Evolutionary conservation across 2,329 filamentous ascomycete genomes (phyloP), one percentile per base, ranked within the genome.

Genomic region (Aaosphaeria arxii): DNA sequence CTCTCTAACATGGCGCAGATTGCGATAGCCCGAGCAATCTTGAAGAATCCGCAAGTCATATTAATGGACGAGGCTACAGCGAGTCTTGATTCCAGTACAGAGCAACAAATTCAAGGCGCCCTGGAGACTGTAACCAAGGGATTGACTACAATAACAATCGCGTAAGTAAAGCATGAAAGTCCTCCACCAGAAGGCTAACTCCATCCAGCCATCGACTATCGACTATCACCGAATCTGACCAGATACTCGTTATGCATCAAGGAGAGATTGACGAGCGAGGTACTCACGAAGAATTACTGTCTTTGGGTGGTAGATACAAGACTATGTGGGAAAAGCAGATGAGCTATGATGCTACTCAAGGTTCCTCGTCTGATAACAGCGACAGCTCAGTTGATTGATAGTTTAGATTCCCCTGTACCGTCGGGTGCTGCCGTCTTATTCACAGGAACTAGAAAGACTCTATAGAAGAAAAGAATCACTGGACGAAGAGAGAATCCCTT

Each of bases 51-150:
- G 1, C 85, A 86, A 44, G 91, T 96, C 62, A 95, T 96, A 64
- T 87, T 96, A 73, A 77, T 96, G 36, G 91, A 96, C 66, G 91
- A 96, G 71, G 91, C 91, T 9, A 96, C 91, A 1, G 92, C 91
- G 31, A 91, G 91, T 7, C 77, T 96, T 30, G 91, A 96, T 66
- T 91, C 89, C 0, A 89, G 94, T 56, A 96, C 91, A 0, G 91
- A 96, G 70, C 88, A 95, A 68, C 88, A 95, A 64, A 96, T 96
- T 50, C 91, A 96, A 71, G 83, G 87, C 49, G 91, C 91, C 33
- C 81, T 99, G 31, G 85, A 85, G 49, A 89, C 82, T 11, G 83
- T 97, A 42, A 89, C 89, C 11, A 79, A 87, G 57, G 91, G 91
- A 43, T 87, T 94, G 41, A 99, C 94, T 1, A 86, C 96, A 75